A percentile compares a stretch with the other conserved stretches of the same genome.
phyloP scores from a whole-genome alignment of 495 filamentous ascomycete species.

The Parachaetomium inaequale region DNA sequence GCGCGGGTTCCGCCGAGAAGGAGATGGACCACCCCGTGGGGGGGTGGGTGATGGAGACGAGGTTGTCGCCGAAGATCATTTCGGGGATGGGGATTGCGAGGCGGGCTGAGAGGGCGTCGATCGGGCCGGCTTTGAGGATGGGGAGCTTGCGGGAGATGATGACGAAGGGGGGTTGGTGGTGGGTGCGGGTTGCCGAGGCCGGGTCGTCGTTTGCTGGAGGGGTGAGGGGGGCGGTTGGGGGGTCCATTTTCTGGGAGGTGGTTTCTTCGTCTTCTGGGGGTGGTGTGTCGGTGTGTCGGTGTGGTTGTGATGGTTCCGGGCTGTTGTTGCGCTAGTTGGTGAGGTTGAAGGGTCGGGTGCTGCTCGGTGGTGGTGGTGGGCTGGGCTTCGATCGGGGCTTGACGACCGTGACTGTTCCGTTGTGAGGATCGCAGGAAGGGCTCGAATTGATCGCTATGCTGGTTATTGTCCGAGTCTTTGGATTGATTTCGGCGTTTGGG shows the following conservation, averaged over 20 bases:
- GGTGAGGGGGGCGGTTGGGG: conserved; percentile 4
- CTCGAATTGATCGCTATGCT: too few species aligned
- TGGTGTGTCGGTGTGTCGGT: background rate
- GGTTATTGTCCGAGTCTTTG: too few species aligned
- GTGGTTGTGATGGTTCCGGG: background rate
- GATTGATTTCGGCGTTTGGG: too few species aligned
- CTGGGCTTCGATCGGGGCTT: background rate
- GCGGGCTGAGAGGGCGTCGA: conserved; percentile 74
- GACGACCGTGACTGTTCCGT: too few species aligned
- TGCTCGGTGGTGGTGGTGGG: too few species aligned
- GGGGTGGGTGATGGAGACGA: conserved; percentile 66
- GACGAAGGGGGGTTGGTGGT: conserved; percentile 58
- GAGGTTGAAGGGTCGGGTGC: background rate
- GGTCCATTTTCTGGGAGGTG: background rate
- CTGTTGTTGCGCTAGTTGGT: background rate
- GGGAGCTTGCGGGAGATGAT: conserved; percentile 81
- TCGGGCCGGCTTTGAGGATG: conserved; percentile 85
- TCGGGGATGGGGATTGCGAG: conserved; percentile 86
- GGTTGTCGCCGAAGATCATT: conserved; percentile 99
- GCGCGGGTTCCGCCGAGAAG: conserved; percentile 82
- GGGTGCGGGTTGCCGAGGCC: conserved; percentile 41
- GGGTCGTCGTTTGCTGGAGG: background rate
- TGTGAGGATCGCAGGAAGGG: too few species aligned
- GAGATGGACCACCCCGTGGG: conserved; percentile 66
- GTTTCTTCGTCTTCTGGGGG: background rate